Conservation (phyloP, 164 flowering plant genomes). For the Kingdonia uniflora region DNA sequence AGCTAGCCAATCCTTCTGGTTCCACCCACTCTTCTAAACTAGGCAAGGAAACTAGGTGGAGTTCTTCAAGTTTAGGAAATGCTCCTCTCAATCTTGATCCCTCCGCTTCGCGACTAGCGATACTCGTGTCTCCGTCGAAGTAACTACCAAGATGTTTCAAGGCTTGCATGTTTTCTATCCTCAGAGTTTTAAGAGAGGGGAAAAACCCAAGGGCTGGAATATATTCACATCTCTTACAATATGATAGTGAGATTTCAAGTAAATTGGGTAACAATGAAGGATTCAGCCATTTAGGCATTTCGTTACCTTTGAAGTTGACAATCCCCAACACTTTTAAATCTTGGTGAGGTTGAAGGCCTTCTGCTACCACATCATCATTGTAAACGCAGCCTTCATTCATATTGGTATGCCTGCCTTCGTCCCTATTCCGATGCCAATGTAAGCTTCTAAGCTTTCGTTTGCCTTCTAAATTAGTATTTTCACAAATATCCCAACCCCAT, state of each 20-base stretch:
- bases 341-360: constrained; percentile 10
- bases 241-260: not conserved
- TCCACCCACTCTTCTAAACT: constrained; percentile 15
- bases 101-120: not conserved
- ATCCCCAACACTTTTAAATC: constrained; percentile 4
- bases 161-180: constrained; percentile 1
- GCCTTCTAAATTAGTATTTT: not conserved
- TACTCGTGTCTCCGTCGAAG: not conserved
- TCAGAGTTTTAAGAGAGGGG: constrained; percentile 6
- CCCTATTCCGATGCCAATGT: not conserved
- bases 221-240: not conserved
- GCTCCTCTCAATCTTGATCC: not conserved
- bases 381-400: not conserved
- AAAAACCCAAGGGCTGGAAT: constrained; percentile 16
- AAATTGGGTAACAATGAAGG: not conserved
- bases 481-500: not conserved
- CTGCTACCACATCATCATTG: not conserved
- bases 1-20: constrained; percentile 1
- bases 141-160: constrained; percentile 6
- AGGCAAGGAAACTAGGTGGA: not conserved
- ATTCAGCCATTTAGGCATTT: constrained; percentile 1
- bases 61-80: constrained; percentile 9
- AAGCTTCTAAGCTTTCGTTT: not conserved
- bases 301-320: not conserved
- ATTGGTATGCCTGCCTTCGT: not conserved